Conservation (phyloP, 2,329 filamentous ascomycete genomes). For the Fusarium phyllophilum region DNA sequence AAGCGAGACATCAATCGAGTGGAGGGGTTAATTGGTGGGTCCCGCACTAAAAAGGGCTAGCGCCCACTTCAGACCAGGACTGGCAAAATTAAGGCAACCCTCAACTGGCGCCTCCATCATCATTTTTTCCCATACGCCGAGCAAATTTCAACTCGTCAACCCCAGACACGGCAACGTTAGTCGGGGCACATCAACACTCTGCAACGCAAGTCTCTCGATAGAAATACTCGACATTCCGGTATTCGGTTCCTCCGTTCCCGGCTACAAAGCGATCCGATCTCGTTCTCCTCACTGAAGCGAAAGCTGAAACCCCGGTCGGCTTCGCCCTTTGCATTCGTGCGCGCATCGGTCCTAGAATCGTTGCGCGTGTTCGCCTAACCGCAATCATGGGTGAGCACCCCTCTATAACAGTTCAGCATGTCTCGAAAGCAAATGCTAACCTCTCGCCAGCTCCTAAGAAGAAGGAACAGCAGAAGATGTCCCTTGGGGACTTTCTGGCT, state of each 20-base stretch:
- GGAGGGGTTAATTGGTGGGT: constrained; percentile 26
- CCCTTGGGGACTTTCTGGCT: constrained; percentile 93
- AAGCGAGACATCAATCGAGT: constrained; percentile 37
- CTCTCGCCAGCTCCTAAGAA: constrained; percentile 80
- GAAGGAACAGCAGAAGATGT: constrained; percentile 96
- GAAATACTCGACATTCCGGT: constrained; percentile 9
- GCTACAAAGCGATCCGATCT: constrained; percentile 18
- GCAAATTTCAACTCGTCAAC: constrained; percentile 57
- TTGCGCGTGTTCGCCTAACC: constrained; percentile 61
- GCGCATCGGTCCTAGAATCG: constrained; percentile 55
- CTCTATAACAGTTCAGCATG: constrained; percentile 1
- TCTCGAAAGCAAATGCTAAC: constrained; percentile 16
- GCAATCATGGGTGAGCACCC: constrained; percentile 69
- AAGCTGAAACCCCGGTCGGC: constrained; percentile 46
- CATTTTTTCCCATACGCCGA: constrained; percentile 53
- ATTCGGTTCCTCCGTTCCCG: constrained; percentile 4
- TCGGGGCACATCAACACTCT: constrained; percentile 49
- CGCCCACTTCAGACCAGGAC: constrained; percentile 53
- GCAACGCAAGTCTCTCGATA: constrained; percentile 36
- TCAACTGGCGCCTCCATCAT: constrained; percentile 50
- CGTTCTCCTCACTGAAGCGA: constrained; percentile 31
- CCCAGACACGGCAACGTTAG: constrained; percentile 55
- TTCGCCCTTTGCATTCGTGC: constrained; percentile 46
- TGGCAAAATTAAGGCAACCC: constrained; percentile 58
- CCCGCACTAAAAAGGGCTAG: constrained; percentile 48